These are phyloP conservation scores for Logfia minima DNA, from an alignment of 129 eudicot genomes.

Conservation along the genomic window DNA sequence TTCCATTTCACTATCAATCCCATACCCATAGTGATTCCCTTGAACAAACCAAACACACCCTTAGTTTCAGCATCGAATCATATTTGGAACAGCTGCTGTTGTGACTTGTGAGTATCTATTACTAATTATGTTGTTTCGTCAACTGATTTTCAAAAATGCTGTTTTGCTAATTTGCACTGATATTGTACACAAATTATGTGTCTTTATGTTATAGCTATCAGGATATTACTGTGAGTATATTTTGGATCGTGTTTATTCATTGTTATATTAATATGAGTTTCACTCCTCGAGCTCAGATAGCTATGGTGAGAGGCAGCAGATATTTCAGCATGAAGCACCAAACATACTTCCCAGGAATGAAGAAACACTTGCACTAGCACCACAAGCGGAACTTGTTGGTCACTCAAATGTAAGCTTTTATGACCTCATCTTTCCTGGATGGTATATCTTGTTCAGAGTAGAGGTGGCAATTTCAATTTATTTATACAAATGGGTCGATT, in stretches of 20 bases:
- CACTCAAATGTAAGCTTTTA: conserved; percentile 65
- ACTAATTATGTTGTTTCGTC: too few species aligned
- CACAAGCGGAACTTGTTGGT: conserved; percentile 71
- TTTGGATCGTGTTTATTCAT: not conserved
- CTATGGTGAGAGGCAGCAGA: conserved; percentile 39
- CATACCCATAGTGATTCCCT: too few species aligned
- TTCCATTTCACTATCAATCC: too few species aligned
- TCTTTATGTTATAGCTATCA: too few species aligned
- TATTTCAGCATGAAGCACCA: conserved; percentile 42
- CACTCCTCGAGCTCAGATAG: conserved; percentile 40
- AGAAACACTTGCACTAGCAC: conserved; percentile 47
- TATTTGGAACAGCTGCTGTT: too few species aligned
- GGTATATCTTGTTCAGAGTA: not conserved
- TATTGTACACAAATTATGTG: too few species aligned
- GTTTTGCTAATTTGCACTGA: too few species aligned
- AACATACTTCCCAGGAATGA: conserved; percentile 42
- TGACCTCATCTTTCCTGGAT: not conserved
- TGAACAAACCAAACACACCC: too few species aligned
- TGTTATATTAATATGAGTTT: conserved; percentile 5
- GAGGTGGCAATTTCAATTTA: not conserved
- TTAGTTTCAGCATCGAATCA: too few species aligned
- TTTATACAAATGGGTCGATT: not conserved
- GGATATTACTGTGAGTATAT: too few species aligned
- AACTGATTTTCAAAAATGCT: too few species aligned
- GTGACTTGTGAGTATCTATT: too few species aligned